Evolutionary conservation across 2,329 filamentous ascomycete genomes (phyloP).

Genomic region (Rutstroemia sp.): DNA sequence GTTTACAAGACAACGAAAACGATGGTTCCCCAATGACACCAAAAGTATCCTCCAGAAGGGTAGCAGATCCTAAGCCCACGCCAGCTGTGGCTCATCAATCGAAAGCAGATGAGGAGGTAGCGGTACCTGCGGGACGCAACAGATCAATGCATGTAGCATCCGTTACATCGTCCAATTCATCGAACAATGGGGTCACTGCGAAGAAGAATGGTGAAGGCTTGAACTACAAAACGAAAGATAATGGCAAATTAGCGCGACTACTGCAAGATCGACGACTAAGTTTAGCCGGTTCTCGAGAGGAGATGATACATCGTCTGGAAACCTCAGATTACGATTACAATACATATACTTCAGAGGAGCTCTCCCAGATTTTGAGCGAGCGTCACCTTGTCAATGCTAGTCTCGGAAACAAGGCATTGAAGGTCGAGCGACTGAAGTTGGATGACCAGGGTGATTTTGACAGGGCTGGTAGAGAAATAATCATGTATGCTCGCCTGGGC

Average conservation of each 20-base stretch:
- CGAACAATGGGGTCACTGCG: too few species aligned
- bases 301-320: slow-evolving; percentile 17
- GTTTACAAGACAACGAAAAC: neutral
- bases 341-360: neutral
- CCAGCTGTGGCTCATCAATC: neutral
- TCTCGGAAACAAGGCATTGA: slow-evolving; percentile 9
- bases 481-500: too few species aligned
- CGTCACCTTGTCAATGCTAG: slow-evolving; percentile 6
- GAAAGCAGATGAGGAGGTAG: neutral
- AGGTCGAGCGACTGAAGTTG: slow-evolving; percentile 12
- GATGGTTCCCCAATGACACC: neutral
- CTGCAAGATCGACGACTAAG: slow-evolving; percentile 11
- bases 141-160: neutral
- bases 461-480: neutral
- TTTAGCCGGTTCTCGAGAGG: slow-evolving; percentile 12
- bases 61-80: neutral
- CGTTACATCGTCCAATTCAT: neutral
- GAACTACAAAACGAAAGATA: slow-evolving; percentile 15
- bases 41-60: neutral
- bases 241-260: slow-evolving; percentile 15
- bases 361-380: slow-evolving; percentile 12
- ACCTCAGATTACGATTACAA: slow-evolving; percentile 13
- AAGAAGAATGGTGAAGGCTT: neutral
- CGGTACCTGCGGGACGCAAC: neutral
- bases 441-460: slow-evolving; percentile 13